Conservation (phyloP, 2,329 filamentous ascomycete genomes). For the Colletotrichum sp. region DNA sequence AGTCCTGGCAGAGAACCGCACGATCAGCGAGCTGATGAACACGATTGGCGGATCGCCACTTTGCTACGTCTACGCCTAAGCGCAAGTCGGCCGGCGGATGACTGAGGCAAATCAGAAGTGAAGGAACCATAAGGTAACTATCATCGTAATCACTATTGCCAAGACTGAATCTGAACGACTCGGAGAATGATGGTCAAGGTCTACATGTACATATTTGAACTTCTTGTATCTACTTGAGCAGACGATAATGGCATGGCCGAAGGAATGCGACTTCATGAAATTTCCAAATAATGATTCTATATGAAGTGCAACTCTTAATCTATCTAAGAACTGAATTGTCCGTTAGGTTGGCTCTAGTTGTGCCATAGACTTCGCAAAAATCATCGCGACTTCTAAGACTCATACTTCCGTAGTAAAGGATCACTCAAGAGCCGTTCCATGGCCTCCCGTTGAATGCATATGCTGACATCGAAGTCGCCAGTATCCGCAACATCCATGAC, state of each 20-base stretch:
- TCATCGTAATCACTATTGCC: not conserved
- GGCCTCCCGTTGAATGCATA: slow-evolving; percentile 34
- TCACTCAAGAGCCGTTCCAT: slow-evolving; percentile 32
- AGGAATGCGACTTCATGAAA: not conserved
- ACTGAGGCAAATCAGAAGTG: not conserved
- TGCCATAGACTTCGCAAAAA: not conserved
- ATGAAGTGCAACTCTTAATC: not conserved
- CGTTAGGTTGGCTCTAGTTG: not conserved
- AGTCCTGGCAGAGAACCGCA: slow-evolving; percentile 23
- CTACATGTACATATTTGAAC: not conserved
- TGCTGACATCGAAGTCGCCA: slow-evolving; percentile 37
- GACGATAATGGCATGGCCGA: not conserved
- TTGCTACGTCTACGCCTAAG: slow-evolving; percentile 35
- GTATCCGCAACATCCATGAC: slow-evolving; percentile 39
- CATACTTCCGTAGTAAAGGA: slow-evolving; percentile 17
- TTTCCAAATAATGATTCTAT: not conserved
- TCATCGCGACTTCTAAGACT: not conserved
- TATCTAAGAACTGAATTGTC: not conserved
- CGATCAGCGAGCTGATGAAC: slow-evolving; percentile 37
- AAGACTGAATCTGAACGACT: not conserved
- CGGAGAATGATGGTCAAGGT: not conserved
- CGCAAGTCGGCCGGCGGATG: not conserved
- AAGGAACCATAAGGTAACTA: not conserved
- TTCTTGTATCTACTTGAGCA: not conserved
- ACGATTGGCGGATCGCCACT: slow-evolving; percentile 35